Percentiles rank a stretch among this genome's conserved stretches.
Conservation (phyloP, 768 basidiomycete genomes). For the Suillus subalutaceus region DNA sequence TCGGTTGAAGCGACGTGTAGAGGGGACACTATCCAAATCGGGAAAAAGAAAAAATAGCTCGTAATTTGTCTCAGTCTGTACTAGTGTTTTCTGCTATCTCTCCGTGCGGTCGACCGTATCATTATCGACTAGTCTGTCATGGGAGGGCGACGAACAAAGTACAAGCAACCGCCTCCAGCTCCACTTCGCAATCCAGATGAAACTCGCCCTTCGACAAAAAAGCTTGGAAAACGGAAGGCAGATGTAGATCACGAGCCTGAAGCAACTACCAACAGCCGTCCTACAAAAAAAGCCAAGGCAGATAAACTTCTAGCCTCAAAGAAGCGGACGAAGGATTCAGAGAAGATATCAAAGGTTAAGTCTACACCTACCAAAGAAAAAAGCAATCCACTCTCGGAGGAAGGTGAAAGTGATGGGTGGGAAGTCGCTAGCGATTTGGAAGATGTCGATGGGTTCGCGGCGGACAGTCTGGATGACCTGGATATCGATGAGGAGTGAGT, state of each 20-base stretch:
- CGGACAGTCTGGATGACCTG: conserved; percentile 53
- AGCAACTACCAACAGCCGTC: conserved; percentile 28
- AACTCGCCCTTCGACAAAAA: conserved; percentile 48
- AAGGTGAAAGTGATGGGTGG: conserved; percentile 20
- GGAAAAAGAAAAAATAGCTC: conserved; percentile 26
- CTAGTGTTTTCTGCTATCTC: background rate
- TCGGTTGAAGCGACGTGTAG: conserved; percentile 55
- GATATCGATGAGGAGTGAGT: conserved; percentile 51
- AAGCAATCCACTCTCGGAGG: conserved; percentile 38
- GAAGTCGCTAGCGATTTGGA: conserved; percentile 47
- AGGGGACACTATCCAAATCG: conserved; percentile 24
- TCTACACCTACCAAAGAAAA: conserved; percentile 49
- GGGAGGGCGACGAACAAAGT: conserved; percentile 86
- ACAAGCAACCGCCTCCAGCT: conserved; percentile 77
- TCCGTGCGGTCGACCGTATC: background rate
- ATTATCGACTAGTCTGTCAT: conserved; percentile 43
- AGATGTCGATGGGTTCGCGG: conserved; percentile 32
- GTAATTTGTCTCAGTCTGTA: conserved; percentile 3
- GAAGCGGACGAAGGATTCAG: conserved; percentile 14
- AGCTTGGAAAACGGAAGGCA: conserved; percentile 77
- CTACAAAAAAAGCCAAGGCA: conserved; percentile 41
- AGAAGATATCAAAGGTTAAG: conserved; percentile 41
- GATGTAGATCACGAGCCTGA: conserved; percentile 36
- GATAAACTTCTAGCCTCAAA: conserved; percentile 9
- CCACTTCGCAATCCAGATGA: conserved; percentile 49